phyloP scores from a whole-genome alignment of 2,329 filamentous ascomycete genomes.

The Exophiala dermatitidis region DNA sequence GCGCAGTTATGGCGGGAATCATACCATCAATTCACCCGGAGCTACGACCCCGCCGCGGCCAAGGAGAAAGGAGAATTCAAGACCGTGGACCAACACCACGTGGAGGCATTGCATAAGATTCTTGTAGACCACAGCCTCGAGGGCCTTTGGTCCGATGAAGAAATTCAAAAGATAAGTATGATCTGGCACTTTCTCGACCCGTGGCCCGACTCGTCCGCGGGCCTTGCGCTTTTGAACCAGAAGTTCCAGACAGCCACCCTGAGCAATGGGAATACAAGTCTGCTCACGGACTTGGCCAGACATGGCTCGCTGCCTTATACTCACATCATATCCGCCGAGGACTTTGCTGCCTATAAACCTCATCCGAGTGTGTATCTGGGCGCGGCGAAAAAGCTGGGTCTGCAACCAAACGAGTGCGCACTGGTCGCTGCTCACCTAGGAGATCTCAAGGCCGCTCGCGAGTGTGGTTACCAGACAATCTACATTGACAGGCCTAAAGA shows the following conservation, averaged over 20 bases:
- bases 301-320: conserved; percentile 57
- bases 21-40: conserved; percentile 56
- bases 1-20: conserved; percentile 63
- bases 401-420: conserved; percentile 56
- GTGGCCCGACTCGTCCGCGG: conserved; percentile 56
- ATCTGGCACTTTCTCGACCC: conserved; percentile 67
- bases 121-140: conserved; percentile 50
- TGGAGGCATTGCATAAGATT: conserved; percentile 53
- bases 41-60: conserved; percentile 31
- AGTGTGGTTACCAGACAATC: conserved; percentile 59
- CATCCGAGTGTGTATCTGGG: conserved; percentile 59
- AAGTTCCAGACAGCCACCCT: conserved; percentile 57
- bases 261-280: conserved; percentile 63
- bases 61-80: conserved; percentile 46
- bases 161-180: conserved; percentile 57
- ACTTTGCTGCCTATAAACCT: conserved; percentile 71
- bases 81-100: conserved; percentile 66
- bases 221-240: conserved; percentile 51
- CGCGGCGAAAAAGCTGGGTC: conserved; percentile 52
- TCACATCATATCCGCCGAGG: conserved; percentile 58
- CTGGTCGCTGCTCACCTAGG: conserved; percentile 70
- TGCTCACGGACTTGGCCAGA: conserved; percentile 59
- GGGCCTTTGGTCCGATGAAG: conserved; percentile 54
- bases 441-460: conserved; percentile 61
- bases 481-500: conserved; percentile 65